Base-by-base conservation (phyloP, 768 basidiomycete species). In the Hemileccinum rubropunctum region DNA sequence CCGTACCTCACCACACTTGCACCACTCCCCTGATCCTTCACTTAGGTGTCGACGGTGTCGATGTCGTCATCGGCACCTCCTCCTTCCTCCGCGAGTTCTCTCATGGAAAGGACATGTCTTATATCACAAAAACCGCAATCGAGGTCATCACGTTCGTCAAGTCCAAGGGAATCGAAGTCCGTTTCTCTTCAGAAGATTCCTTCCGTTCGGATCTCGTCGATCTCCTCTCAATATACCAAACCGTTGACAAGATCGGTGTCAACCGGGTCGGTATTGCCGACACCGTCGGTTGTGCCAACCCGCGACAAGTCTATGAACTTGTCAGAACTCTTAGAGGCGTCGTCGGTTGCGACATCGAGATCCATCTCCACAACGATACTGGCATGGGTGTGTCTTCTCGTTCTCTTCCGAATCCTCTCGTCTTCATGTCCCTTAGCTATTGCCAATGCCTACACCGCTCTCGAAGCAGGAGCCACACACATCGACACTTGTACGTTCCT, bases 131-230 rank as follows among this genome's bases (percentile, higher is more conserved):
- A 75, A 89, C 92, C 34, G 95, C 95, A 52, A 93, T 98, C 62
- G 95, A 98, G 70, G 97, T 99, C 60, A 99, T 99, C 73, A 83
- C 95, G 62, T 99, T 88, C 62, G 95, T 99, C 81, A 99, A 99
- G 81, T 94, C 90, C 76, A 99, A 98, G 88, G 88, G 87, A 53
- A 95, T 99, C 64, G 97, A 99, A 75, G 92, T 99, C 67, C 93
- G 97, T 52, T 99, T 99, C 82, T 98, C 97, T 5, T 95, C 95
- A 26, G 97, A 99, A 71, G 97, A 99, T 70, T 97, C 94, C 17
- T 99, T 99, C 91, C 91, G 97, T 58, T 98, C 95, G 59, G 95
- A 99, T 74, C 86, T 99, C 52, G 97, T 98, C 72, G 97, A 99
- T 74, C 81, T 99, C 39, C 79, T 99, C 37, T 95, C 92, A 18